Evolutionary conservation across 106 monocot species (phyloP).

Genomic region (Ottelia alismoides): DNA sequence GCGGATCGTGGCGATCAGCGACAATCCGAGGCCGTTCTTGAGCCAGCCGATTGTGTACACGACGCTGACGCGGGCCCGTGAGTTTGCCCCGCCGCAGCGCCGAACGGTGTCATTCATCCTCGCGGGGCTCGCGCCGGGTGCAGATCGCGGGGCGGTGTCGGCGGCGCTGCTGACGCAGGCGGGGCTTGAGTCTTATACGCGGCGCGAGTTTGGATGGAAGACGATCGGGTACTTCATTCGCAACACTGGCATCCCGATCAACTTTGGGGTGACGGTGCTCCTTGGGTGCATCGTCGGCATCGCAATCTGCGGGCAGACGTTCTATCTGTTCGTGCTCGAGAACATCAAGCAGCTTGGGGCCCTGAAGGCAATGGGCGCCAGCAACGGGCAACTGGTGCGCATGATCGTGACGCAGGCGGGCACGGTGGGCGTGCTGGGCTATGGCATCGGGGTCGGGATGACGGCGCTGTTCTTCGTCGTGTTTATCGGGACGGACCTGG

Average conservation of each 20-base stretch:
- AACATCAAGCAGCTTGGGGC: background rate
- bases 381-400: background rate
- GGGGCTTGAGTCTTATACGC: background rate
- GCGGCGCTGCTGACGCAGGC: background rate
- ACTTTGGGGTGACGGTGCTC: background rate
- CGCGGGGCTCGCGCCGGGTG: too few species aligned
- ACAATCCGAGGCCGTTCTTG: background rate
- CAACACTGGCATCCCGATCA: background rate
- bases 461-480: background rate
- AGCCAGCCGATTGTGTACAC: background rate
- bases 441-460: background rate
- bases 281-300: background rate
- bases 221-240: background rate
- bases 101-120: background rate
- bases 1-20: background rate
- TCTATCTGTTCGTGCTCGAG: background rate
- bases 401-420: background rate
- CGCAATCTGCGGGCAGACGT: background rate
- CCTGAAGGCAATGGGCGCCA: too few species aligned
- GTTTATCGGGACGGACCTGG: background rate
- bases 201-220: background rate
- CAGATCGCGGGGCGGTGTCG: background rate
- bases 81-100: background rate
- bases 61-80: background rate
- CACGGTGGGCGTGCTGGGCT: background rate